phyloP scores from a whole-genome alignment of 2,329 filamentous ascomycete species.

The Pseudogymnoascus pannorum region DNA sequence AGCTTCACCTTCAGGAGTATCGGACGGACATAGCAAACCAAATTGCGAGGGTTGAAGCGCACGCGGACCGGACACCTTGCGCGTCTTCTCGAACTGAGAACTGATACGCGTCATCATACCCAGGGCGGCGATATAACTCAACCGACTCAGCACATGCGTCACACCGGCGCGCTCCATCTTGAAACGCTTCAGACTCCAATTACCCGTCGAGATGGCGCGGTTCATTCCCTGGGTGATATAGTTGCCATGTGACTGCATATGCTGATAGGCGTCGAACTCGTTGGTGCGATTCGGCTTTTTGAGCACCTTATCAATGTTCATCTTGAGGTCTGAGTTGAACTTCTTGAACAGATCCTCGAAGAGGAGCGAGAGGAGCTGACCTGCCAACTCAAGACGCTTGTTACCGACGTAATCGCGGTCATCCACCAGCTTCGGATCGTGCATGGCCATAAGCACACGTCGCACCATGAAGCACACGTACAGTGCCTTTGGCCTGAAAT shows the following conservation, averaged over 20 bases:
- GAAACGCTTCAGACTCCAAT: conserved; percentile 97
- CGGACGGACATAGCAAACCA: conserved; percentile 94
- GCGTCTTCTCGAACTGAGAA: conserved; percentile 97
- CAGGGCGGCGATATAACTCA: conserved; percentile 93
- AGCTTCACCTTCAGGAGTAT: conserved; percentile 97
- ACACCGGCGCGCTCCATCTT: conserved; percentile 97
- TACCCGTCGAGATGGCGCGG: conserved; percentile 91
- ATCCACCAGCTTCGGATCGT: conserved; percentile 83
- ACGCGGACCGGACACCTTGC: conserved; percentile 92
- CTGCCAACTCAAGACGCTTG: conserved; percentile 89
- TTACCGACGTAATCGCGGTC: conserved; percentile 98
- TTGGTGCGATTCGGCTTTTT: conserved; percentile 89
- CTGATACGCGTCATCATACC: conserved; percentile 99
- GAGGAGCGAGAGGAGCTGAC: conserved; percentile 83
- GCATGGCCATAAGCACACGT: conserved; percentile 88
- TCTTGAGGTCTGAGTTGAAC: conserved; percentile 81
- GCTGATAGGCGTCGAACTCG: conserved; percentile 77
- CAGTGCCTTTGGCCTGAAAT: conserved; percentile 94
- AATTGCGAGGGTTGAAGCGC: conserved; percentile 96
- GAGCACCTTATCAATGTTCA: conserved; percentile 89
- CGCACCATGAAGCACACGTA: conserved; percentile 97
- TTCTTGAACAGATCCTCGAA: conserved; percentile 99
- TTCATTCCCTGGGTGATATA: conserved; percentile 91
- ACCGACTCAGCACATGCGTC: conserved; percentile 87
- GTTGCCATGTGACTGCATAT: conserved; percentile 77